Conservation (phyloP, 805 yeast genomes). For the Ogataea salicorniae region DNA sequence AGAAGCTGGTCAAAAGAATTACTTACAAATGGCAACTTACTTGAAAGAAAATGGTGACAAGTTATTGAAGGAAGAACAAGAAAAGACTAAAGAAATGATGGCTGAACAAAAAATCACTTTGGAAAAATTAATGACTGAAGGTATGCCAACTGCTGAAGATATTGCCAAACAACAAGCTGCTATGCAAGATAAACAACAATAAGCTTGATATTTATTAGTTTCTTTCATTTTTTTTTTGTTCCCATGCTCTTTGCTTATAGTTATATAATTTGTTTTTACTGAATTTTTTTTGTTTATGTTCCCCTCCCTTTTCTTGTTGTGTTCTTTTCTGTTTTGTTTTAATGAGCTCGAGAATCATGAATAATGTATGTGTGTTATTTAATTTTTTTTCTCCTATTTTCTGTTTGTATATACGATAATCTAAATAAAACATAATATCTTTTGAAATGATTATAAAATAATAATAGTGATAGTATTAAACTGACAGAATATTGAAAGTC, state of each 20-base stretch:
- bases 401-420: not conserved
- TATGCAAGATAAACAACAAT: slow-evolving; percentile 10
- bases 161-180: slow-evolving; percentile 34
- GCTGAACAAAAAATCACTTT: slow-evolving; percentile 80
- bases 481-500: not conserved
- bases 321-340: not conserved
- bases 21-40: slow-evolving; percentile 67
- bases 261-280: not conserved
- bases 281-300: not conserved
- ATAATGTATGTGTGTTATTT: not conserved
- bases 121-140: slow-evolving; percentile 81
- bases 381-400: not conserved
- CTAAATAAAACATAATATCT: not conserved
- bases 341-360: not conserved
- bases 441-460: not conserved
- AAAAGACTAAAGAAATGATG: slow-evolving; percentile 71
- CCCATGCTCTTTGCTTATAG: not conserved
- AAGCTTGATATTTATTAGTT: not conserved
- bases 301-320: no score
- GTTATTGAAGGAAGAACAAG: slow-evolving; percentile 79
- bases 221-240: no score
- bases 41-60: slow-evolving; percentile 55
- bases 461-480: not conserved
- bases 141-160: slow-evolving; percentile 72
- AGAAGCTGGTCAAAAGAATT: slow-evolving; percentile 88